These are phyloP conservation scores for Starmerella bombi DNA, from an alignment of 805 yeast genomes.

Conservation along the genomic window DNA sequence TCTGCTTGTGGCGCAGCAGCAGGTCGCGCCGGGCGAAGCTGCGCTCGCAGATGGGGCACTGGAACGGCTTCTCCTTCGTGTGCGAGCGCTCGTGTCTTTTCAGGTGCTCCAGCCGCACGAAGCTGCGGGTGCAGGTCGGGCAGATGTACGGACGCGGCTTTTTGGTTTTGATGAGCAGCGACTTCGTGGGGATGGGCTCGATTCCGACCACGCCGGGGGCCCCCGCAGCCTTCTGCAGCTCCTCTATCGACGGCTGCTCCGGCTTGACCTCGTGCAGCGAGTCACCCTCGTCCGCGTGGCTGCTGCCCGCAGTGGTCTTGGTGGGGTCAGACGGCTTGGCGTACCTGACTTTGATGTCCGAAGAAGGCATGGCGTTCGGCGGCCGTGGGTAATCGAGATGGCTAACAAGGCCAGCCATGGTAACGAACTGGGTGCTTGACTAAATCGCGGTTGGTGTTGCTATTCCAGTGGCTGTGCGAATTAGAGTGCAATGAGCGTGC, in stretches of 20 bases:
- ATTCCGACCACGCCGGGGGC: conserved; percentile 18
- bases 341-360: too few species aligned
- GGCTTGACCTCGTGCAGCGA: not conserved
- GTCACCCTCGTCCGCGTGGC: too few species aligned
- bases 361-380: too few species aligned
- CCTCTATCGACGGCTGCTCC: conserved; percentile 1
- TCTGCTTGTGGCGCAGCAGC: conserved; percentile 83
- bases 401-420: not conserved
- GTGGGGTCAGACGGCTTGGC: too few species aligned
- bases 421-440: too few species aligned
- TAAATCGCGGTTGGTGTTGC: too few species aligned
- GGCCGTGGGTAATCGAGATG: not conserved
- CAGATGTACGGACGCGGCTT: conserved; percentile 92
- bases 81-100: conserved; percentile 90
- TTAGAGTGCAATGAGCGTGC: too few species aligned
- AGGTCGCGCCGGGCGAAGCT: conserved; percentile 74
- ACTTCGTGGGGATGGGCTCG: conserved; percentile 76
- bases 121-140: conserved; percentile 80
- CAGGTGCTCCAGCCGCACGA: conserved; percentile 88
- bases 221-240: conserved; percentile 9
- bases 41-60: conserved; percentile 91
- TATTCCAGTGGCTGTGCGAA: too few species aligned
- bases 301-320: too few species aligned
- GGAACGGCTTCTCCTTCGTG: conserved; percentile 91
- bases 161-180: conserved; percentile 72